Evolutionary conservation across 2,329 filamentous ascomycete species (phyloP).

Genomic region (Chlorencoelia australis): DNA sequence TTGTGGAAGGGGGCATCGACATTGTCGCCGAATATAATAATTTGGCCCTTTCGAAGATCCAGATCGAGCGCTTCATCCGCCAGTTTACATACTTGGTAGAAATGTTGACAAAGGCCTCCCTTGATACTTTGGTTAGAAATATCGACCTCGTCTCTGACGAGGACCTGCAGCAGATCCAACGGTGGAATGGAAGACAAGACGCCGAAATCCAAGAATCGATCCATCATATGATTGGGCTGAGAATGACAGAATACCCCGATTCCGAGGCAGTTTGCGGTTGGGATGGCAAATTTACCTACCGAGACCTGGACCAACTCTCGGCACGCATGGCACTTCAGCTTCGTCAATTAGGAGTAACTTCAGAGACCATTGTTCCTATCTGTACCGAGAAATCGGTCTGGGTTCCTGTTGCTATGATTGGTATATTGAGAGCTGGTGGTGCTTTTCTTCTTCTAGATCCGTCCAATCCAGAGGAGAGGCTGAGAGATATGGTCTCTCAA

Average conservation of each 20-base stretch:
- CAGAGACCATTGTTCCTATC: slow-evolving; percentile 15
- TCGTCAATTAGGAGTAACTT: slow-evolving; percentile 9
- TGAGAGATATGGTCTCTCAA: slow-evolving; percentile 6
- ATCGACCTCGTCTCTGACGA: no score
- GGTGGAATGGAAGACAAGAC: no score
- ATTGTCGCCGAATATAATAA: no score
- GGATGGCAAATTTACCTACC: slow-evolving; percentile 21
- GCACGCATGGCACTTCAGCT: slow-evolving; percentile 14
- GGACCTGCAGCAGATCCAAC: no score
- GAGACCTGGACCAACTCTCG: slow-evolving; percentile 16
- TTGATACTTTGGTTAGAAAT: no score
- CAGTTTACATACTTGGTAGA: no score
- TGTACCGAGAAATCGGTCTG: slow-evolving; percentile 23
- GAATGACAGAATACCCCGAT: slow-evolving; percentile 7
- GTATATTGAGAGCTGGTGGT: slow-evolving; percentile 19
- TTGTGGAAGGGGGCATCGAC: no score
- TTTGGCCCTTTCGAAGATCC: no score
- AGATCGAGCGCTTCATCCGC: no score
- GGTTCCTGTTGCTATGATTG: slow-evolving; percentile 18
- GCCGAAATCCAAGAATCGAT: slow-evolving; percentile 7
- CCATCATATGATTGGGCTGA: slow-evolving; percentile 13
- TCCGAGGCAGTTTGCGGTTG: slow-evolving; percentile 18
- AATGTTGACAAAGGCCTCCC: no score
- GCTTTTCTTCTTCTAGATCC: slow-evolving; percentile 24
- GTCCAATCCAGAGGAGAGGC: slow-evolving; percentile 3